Conservation (phyloP, 306 rosid species). For the Quercus variabilis region DNA sequence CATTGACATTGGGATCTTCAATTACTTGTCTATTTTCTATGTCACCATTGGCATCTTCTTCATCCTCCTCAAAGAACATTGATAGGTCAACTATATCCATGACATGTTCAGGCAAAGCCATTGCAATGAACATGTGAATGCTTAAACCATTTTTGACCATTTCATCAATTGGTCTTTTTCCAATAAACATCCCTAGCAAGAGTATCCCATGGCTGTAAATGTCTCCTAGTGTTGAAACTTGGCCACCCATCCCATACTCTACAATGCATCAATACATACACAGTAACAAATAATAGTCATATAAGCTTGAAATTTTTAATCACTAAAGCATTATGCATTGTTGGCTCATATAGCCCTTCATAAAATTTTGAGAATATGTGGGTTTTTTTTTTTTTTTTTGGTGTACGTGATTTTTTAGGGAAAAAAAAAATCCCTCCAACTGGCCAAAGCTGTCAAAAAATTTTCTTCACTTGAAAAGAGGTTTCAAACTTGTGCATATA, state of each 20-base stretch:
- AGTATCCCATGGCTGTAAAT: conserved; percentile 33
- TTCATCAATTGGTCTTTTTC: conserved; percentile 36
- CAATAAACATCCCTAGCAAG: conserved; percentile 31
- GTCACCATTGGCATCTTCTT: conserved; percentile 9
- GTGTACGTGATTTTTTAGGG: not conserved
- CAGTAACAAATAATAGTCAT: not conserved
- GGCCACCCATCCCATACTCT: conserved; percentile 35
- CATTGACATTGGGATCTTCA: not conserved
- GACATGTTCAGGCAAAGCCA: conserved; percentile 10
- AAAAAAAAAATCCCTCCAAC: not conserved
- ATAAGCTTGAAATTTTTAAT: not conserved
- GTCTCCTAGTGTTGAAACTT: conserved; percentile 29
- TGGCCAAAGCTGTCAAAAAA: too few relatives aligned
- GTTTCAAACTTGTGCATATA: too few relatives aligned
- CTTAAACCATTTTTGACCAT: conserved; percentile 29
- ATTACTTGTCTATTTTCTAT: not conserved
- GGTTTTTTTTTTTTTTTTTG: too few relatives aligned
- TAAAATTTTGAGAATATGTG: too few relatives aligned
- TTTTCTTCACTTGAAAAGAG: too few relatives aligned
- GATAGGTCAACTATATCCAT: not conserved
- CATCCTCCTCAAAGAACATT: not conserved
- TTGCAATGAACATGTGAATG: conserved; percentile 17
- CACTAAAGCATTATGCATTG: not conserved
- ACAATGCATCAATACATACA: not conserved
- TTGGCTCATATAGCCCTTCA: too few relatives aligned